Evolutionary conservation across 2,329 filamentous ascomycete genomes (phyloP), one percentile per base, ranked within the genome.

Genomic region (Aspergillus oerlinghausenensis): DNA sequence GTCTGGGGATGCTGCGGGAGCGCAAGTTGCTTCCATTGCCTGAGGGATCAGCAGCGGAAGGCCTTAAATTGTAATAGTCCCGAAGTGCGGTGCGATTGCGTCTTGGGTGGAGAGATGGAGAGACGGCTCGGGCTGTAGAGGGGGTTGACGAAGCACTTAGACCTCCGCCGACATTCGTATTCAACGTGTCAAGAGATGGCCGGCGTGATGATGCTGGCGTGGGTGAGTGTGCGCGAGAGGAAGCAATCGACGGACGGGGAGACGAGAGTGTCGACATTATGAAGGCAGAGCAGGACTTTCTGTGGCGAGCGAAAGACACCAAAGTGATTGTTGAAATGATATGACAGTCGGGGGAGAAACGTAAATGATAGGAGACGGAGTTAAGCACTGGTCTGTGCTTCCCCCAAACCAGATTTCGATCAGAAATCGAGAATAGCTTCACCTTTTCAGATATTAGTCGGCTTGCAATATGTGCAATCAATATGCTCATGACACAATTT

Each of bases 31-130:
- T 47, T 26, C 43, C 43, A 47, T 47, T 54, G 58, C 40, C 71
- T 69, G 58, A 58, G 10, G 66, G 66, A 23, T 76, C 73, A 40
- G 68, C 74, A 43, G 73, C 67, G 6, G 75, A 70, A 3, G 80
- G 72, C 63, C 86, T 88, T 51, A 97, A 82, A 70, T 94, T 94
- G 77, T 97, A 97, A 80, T 96, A 97, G 70, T 97, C 92, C 66
- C 94, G 88, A 21, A 97, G 82, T 6, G 93, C 93, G 55, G 88
- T 85, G 62, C 93, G 89, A 76, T 96, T 96, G 60, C 88, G 82
- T 55, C 84, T 81, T 21, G 67, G 67, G 42, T 68, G 64, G 49
- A 67, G 49, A 32, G 70, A 69, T n/a, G 73, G 72, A 35, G 74
- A 74, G 43, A 73, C 54, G 10, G 72, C 69, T 52, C 73, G 70